Evolutionary conservation across 1,139 yeast genomes (phyloP).

Genomic region (Debaryomyces fabryi): DNA sequence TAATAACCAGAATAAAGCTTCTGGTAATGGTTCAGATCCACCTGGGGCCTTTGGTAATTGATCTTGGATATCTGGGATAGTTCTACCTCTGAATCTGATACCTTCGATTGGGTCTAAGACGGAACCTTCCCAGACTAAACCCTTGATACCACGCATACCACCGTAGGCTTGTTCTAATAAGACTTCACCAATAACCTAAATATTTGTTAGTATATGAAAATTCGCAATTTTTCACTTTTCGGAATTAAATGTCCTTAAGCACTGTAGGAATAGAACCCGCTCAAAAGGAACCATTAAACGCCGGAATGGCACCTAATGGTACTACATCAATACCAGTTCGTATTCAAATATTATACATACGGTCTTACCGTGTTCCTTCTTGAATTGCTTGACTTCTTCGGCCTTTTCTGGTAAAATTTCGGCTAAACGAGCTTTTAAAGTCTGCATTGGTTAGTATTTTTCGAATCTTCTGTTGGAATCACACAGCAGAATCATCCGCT

Average conservation of each 20-base stretch:
- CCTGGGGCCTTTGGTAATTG: constrained; percentile 93
- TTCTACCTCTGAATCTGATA: constrained; percentile 96
- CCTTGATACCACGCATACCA: constrained; percentile 99
- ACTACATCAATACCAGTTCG: neutral
- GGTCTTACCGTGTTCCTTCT: constrained; percentile 86
- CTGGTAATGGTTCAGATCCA: constrained; percentile 85
- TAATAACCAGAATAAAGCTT: constrained; percentile 89
- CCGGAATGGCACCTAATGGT: neutral
- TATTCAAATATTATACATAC: constrained; percentile 36
- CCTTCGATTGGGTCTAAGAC: constrained; percentile 98
- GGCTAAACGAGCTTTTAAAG: constrained; percentile 91
- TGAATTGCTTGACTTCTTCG: constrained; percentile 87
- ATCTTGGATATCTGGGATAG: constrained; percentile 93
- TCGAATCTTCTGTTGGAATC: neutral
- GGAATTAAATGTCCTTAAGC: neutral
- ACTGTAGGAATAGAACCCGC: neutral
- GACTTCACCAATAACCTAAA: constrained; percentile 82
- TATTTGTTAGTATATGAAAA: constrained; percentile 16
- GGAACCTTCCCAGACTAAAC: constrained; percentile 99
- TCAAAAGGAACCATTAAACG: neutral
- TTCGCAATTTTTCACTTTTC: neutral
- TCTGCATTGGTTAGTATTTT: constrained; percentile 23
- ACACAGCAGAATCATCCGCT: neutral
- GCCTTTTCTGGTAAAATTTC: constrained; percentile 90
- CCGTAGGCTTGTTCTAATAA: constrained; percentile 96